A percentile compares a stretch with the other conserved stretches of the same genome.
These are phyloP conservation scores for Pugionium cornutum DNA, from an alignment of 345 rosid species.

Conservation along the genomic window DNA sequence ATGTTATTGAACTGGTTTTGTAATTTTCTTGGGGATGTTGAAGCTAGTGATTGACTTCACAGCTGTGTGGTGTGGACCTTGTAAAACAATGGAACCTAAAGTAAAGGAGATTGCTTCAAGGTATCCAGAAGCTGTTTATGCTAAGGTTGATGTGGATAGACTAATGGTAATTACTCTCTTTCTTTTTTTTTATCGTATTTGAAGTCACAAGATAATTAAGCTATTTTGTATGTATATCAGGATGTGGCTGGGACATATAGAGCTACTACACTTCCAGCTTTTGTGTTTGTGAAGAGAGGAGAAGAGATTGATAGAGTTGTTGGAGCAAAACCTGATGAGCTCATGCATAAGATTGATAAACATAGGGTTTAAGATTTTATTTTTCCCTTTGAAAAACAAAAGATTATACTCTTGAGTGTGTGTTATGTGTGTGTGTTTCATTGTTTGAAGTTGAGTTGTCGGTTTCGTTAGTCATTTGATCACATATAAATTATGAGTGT, in stretches of 20 bases:
- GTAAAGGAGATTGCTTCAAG: constrained; percentile 53
- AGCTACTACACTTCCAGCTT: constrained; percentile 60
- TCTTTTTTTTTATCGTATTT: not conserved
- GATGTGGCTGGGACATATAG: constrained; percentile 49
- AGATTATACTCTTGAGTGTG: not conserved
- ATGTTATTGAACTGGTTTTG: constrained; percentile 4
- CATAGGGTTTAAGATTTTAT: constrained; percentile 22
- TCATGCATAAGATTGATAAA: constrained; percentile 62
- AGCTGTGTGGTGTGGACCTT: constrained; percentile 84
- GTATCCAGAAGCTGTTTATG: constrained; percentile 53
- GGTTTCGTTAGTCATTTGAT: too few species aligned
- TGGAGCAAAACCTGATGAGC: constrained; percentile 62
- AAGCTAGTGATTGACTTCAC: constrained; percentile 80
- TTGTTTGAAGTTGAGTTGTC: not conserved
- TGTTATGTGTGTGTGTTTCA: constrained; percentile 4
- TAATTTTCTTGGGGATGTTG: constrained; percentile 18
- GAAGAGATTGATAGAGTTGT: constrained; percentile 58
- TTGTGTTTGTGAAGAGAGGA: constrained; percentile 67
- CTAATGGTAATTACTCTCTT: constrained; percentile 42
- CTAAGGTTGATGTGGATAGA: constrained; percentile 72
- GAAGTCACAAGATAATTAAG: constrained; percentile 10
- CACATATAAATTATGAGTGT: too few species aligned
- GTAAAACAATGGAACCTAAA: constrained; percentile 60
- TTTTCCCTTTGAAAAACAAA: not conserved
- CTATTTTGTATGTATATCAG: constrained; percentile 42